A percentile compares a stretch with the other conserved stretches of the same genome.
These are phyloP conservation scores for Scedosporium dehoogii DNA, from an alignment of 2,329 filamentous ascomycete genomes.

Conservation along the genomic window DNA sequence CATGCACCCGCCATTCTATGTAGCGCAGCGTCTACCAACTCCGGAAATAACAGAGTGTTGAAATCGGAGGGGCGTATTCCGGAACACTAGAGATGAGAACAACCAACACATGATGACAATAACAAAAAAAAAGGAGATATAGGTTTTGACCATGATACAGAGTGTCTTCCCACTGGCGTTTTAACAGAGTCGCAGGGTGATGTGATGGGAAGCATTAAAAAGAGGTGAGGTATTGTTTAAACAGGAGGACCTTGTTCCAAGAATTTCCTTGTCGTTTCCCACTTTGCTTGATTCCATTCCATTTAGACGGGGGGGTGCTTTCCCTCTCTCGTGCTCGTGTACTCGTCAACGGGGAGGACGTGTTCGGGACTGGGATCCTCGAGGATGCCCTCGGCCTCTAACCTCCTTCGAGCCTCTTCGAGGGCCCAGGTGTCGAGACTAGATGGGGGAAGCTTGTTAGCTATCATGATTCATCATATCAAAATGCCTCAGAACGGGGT, in stretches of 20 bases:
- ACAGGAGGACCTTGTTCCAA: neutral
- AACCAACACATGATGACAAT: neutral
- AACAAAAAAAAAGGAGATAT: neutral
- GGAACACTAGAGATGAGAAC: neutral
- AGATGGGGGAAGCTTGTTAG: slow-evolving; percentile 5
- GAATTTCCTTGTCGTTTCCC: neutral
- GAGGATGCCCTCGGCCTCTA: slow-evolving; percentile 92
- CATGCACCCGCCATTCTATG: neutral
- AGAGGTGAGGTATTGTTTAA: neutral
- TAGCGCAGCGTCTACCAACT: slow-evolving; percentile 1
- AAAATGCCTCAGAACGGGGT: slow-evolving; percentile 16
- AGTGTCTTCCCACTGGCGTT: neutral
- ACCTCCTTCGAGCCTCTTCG: slow-evolving; percentile 86
- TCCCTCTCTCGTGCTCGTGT: slow-evolving; percentile 8
- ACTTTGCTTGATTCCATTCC: neutral
- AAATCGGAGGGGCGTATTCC: neutral
- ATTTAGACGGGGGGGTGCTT: slow-evolving; percentile 5
- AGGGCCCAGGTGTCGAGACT: slow-evolving; percentile 99
- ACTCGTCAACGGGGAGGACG: slow-evolving; percentile 18
- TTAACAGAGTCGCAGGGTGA: neutral
- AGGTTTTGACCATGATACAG: neutral
- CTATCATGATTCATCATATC: slow-evolving; percentile 1
- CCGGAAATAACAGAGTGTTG: neutral
- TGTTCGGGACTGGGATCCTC: slow-evolving; percentile 62
- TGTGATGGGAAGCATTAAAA: neutral